Evolutionary conservation across 116 monocot genomes (phyloP), one percentile per base, ranked within the genome.

Genomic region (Papilionanthe hybrid): DNA sequence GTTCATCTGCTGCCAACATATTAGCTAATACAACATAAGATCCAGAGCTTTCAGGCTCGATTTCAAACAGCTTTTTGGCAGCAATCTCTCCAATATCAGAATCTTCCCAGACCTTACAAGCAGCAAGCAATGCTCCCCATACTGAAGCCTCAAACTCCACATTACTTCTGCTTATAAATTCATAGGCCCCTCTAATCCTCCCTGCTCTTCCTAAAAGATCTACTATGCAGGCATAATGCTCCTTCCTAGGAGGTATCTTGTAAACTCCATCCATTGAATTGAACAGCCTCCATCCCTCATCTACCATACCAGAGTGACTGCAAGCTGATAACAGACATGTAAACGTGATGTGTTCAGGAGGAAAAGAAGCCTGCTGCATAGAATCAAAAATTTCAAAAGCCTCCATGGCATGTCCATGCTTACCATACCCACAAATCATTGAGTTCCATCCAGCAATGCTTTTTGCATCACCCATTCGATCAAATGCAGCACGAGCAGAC

Each of bases 201-300:
- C 93, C 90, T 0, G 86, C 87, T 18, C 90, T 84, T 1, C 90
- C 88, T 41, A 90, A 75, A 5, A 90, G 78, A 82, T 93, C 93
- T 27, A 90, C 90, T 71, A 93, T 84, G 74, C 88, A 90, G 60
- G 87, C 79, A 65, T 80, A 85, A 71, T 93, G 93, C 85, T 93
- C 93, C 15, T 83, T 81, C 29, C 56, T 66, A 19, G 80, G 25
- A 1, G 48, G 18, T 22, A 93, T 81, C 23, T 11, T 69, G 25
- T 90, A 88, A 27, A 63, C 75, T 0, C 78, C 55, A 0, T 5
- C 41, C 93, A 93, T 93, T 72, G 77, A 42, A 30, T 75, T n/a
- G 25, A 87, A 93, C 74, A 90, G 42, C 41, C 69, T 81, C 86
- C 48, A 81, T 37, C 88, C 93, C 72, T 87, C 78, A 6, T 79